Evolutionary conservation across 139 green algal genomes (phyloP).

Genomic region (Chlamydomonas eustigma): DNA sequence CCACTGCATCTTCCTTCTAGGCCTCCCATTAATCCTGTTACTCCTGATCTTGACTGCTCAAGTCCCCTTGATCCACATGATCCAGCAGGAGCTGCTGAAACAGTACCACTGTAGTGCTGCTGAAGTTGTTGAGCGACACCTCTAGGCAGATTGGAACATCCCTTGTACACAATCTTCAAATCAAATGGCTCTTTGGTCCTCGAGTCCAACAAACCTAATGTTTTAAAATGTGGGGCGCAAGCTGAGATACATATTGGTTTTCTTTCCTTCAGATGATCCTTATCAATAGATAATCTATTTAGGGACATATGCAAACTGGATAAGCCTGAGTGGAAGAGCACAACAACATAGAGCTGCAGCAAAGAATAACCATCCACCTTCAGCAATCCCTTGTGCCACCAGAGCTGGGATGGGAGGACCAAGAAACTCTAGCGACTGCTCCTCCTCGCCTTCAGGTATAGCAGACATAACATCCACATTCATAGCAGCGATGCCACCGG

Average conservation of each 20-base stretch:
- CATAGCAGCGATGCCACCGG: slow-evolving; percentile 43
- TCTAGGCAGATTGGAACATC: slow-evolving; percentile 26
- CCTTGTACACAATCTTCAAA: slow-evolving; percentile 41
- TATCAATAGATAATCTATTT: too few relatives aligned
- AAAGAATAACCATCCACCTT: too few relatives aligned
- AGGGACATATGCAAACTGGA: too few relatives aligned
- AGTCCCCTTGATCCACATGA: too few relatives aligned
- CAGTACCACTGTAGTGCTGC: neutral
- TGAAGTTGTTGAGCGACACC: slow-evolving; percentile 12
- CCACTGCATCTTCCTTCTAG: too few relatives aligned
- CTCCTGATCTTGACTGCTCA: too few relatives aligned
- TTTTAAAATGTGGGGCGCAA: neutral
- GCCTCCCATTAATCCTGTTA: too few relatives aligned
- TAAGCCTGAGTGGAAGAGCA: too few relatives aligned
- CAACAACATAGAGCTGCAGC: too few relatives aligned
- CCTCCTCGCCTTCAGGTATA: slow-evolving; percentile 24
- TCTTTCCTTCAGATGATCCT: too few relatives aligned
- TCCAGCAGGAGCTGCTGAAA: too few relatives aligned
- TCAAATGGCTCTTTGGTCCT: slow-evolving; percentile 35
- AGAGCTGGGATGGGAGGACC: neutral
- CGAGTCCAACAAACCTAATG: neutral
- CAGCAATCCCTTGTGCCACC: slow-evolving; percentile 13
- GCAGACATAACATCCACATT: slow-evolving; percentile 54
- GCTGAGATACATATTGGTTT: too few relatives aligned
- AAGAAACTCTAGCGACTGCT: slow-evolving; percentile 6